A percentile compares a stretch with the other conserved stretches of the same genome.
Conservation (phyloP, 2,329 filamentous ascomycete genomes). For the Mycogone perniciosa region DNA sequence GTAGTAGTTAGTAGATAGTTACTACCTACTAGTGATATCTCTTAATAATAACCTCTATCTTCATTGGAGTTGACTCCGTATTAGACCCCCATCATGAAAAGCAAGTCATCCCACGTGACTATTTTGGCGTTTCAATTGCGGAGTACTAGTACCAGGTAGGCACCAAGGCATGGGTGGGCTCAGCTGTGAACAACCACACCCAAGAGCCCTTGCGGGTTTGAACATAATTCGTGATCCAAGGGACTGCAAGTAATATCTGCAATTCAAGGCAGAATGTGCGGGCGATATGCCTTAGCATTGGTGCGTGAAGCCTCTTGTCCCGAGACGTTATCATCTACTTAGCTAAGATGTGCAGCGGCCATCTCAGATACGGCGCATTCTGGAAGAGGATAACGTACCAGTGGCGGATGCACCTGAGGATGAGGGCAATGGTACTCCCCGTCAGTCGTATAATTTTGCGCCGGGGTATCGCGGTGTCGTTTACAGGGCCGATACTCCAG, state of each 20-base stretch:
- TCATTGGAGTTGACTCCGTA: no score
- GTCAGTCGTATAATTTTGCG: constrained; percentile 87
- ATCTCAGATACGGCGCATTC: constrained; percentile 64
- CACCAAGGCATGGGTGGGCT: no score
- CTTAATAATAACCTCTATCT: no score
- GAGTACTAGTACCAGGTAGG: no score
- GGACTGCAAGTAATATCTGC: not conserved
- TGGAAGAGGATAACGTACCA: constrained; percentile 68
- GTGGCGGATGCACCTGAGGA: constrained; percentile 67
- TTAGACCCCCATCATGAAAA: no score
- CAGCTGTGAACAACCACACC: no score
- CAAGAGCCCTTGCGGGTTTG: not conserved
- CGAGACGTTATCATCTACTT: not conserved
- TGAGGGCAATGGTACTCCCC: constrained; percentile 51
- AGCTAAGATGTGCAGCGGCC: constrained; percentile 52
- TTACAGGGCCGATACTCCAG: constrained; percentile 68
- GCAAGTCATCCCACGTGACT: no score
- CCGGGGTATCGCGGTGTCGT: constrained; percentile 81
- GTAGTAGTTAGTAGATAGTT: no score
- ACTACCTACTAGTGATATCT: no score
- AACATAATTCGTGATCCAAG: not conserved
- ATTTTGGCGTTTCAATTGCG: no score
- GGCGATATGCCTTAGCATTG: constrained; percentile 30
- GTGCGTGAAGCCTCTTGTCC: constrained; percentile 18
- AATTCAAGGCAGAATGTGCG: constrained; percentile 26